Evolutionary conservation across 2,329 filamentous ascomycete genomes (phyloP), one percentile per base, ranked within the genome.

Genomic region (Emmonsia crescens): DNA sequence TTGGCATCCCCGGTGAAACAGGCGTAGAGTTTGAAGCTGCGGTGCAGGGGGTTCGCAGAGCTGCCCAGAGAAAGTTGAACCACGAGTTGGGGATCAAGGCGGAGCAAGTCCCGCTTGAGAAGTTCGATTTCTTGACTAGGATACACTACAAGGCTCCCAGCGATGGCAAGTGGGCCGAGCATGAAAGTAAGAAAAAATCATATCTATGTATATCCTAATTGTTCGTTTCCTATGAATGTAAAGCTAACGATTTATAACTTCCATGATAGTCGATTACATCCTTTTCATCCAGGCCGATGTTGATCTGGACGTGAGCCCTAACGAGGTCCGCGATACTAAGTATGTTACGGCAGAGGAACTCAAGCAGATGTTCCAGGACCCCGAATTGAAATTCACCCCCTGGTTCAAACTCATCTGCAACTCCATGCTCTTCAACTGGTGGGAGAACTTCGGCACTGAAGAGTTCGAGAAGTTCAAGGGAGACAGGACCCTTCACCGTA

Each of bases 331-430:
- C 71, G 93, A 89, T 66, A 89, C 88, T 27, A 83, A 86, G 74
- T 99, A 95, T 70, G 92, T 96, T 64, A 86, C 86, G 27, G 83
- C 89, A 48, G 87, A 91, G 29, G 86, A 91, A 69, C 81, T 99
- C 67, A 94, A 91, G 81, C 74, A 82, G 68, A 89, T 93, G 82
- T 96, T 99, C 75, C 79, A 86, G 70, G 88, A 96, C 71, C 85
- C 88, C 3, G 81, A 78, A 60, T 81, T 96, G 69, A 89, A 87
- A 70, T 97, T 97, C 76, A 99, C 94, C 0, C 94, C 94, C 1
- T 99, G 94, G 94, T 99, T 99, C 82, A 96, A 96, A 82, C 86
- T 99, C 68, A 97, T 99, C 72, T 99, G 94, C 82, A 83, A 97
- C 75, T 91, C 90, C 57, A 92, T 97, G 89, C 84, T 99, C 49